phyloP scores from a whole-genome alignment of 2,329 filamentous ascomycete species.

The Pezicula neosporulosa region DNA sequence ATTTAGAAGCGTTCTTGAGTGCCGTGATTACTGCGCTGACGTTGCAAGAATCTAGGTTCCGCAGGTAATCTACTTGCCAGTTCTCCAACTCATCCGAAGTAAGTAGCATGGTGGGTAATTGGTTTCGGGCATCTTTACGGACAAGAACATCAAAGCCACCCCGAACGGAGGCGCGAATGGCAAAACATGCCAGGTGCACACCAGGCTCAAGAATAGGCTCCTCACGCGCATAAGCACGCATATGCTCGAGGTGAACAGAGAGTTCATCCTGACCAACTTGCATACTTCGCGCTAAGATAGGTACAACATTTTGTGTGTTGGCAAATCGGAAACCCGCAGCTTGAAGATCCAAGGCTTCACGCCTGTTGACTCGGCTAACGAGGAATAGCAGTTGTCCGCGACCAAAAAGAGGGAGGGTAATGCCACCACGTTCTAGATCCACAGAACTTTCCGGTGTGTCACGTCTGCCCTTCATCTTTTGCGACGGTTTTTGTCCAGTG shows the following conservation, averaged over 20 bases:
- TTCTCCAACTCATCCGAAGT: constrained; percentile 48
- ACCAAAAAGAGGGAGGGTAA: constrained; percentile 43
- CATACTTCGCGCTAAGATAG: constrained; percentile 68
- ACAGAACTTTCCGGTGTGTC: constrained; percentile 12
- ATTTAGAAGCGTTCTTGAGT: constrained; percentile 31
- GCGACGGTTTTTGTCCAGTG: constrained; percentile 46
- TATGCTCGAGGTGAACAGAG: constrained; percentile 55
- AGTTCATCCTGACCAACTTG: constrained; percentile 67
- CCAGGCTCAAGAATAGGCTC: constrained; percentile 45
- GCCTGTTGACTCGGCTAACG: constrained; percentile 57
- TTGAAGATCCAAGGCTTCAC: constrained; percentile 61
- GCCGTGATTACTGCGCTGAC: constrained; percentile 36
- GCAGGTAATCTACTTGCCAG: constrained; percentile 53
- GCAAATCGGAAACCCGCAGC: constrained; percentile 79
- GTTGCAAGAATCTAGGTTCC: constrained; percentile 43
- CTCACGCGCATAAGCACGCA: constrained; percentile 55
- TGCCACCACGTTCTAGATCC: constrained; percentile 35
- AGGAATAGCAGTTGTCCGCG: constrained; percentile 80
- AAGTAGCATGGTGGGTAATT: constrained; percentile 57
- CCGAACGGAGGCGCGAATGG: constrained; percentile 42
- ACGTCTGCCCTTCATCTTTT: constrained; percentile 6
- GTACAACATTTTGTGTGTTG: constrained; percentile 61
- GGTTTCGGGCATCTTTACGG: constrained; percentile 42
- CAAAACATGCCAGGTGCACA: constrained; percentile 57
- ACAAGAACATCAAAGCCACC: constrained; percentile 28